These are phyloP conservation scores for Closterium sp. DNA, from an alignment of 139 green algal genomes.

Conservation along the genomic window DNA sequence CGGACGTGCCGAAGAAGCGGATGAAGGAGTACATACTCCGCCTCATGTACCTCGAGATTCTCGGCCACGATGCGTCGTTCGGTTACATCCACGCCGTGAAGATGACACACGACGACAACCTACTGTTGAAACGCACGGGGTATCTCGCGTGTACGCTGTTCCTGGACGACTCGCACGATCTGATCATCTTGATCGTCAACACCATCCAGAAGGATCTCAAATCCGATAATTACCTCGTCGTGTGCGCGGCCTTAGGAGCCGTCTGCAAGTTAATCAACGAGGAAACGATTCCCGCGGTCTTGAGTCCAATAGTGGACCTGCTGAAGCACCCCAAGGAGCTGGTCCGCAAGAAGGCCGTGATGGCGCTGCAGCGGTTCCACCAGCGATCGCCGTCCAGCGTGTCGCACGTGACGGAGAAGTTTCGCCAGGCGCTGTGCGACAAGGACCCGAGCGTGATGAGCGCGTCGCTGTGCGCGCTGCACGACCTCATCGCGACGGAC, in stretches of 20 bases:
- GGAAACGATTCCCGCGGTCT: constrained; percentile 85
- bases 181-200: constrained; percentile 94
- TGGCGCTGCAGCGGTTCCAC: constrained; percentile 81
- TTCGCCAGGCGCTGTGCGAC: constrained; percentile 60
- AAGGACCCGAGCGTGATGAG: constrained; percentile 94
- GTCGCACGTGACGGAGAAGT: constrained; percentile 68
- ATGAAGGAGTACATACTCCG: constrained; percentile 86
- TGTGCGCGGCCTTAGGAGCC: constrained; percentile 67
- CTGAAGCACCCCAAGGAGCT: constrained; percentile 75
- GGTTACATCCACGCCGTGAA: constrained; percentile 85
- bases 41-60: constrained; percentile 97
- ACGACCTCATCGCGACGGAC: constrained; percentile 69
- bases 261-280: constrained; percentile 72
- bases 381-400: constrained; percentile 63
- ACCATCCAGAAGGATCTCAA: constrained; percentile 90
- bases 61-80: constrained; percentile 92
- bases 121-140: constrained; percentile 56
- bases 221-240: constrained; percentile 86
- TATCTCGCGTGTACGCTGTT: constrained; percentile 92
- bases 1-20: constrained; percentile 59
- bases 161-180: constrained; percentile 82
- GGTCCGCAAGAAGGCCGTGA: constrained; percentile 94
- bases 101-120: constrained; percentile 56
- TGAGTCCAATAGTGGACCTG: constrained; percentile 66
- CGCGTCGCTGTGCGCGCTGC: constrained; percentile 85